Evolutionary conservation across 2,329 filamentous ascomycete species (phyloP).

Genomic region (Diaporthe vexans): DNA sequence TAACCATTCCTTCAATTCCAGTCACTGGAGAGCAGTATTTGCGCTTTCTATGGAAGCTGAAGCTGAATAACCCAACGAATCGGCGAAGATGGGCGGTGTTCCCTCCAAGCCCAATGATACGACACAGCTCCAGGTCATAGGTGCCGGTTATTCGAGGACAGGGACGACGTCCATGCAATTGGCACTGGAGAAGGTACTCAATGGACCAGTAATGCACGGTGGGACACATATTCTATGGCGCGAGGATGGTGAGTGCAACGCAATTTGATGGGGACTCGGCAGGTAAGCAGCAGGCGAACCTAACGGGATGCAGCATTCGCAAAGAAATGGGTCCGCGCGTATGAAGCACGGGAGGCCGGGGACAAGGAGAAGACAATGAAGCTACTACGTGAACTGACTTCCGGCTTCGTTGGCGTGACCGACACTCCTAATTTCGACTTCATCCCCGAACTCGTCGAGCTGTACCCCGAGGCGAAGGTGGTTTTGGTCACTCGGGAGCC

Average conservation of each 20-base stretch:
- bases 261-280: background rate
- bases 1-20: background rate
- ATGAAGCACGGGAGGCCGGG: constrained; percentile 8
- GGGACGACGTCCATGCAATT: constrained; percentile 29
- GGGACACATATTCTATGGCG: constrained; percentile 17
- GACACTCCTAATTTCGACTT: constrained; percentile 56
- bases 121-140: constrained; percentile 23
- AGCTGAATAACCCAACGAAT: background rate
- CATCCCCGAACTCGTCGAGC: constrained; percentile 56
- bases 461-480: constrained; percentile 60
- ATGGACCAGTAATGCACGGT: constrained; percentile 25
- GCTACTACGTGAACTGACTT: constrained; percentile 48
- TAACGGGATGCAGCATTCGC: constrained; percentile 5
- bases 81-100: constrained; percentile 16
- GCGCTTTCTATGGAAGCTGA: background rate
- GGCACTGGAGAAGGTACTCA: background rate
- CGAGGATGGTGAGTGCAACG: background rate
- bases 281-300: background rate
- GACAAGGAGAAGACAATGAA: constrained; percentile 23
- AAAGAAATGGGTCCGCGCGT: constrained; percentile 13
- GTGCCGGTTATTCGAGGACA: constrained; percentile 26
- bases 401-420: constrained; percentile 57
- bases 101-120: constrained; percentile 22
- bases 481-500: constrained; percentile 53
- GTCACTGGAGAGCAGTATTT: too few species aligned